These are phyloP conservation scores for Solanum chiquidenum DNA, from an alignment of 257 asterid species.

Conservation along the genomic window DNA sequence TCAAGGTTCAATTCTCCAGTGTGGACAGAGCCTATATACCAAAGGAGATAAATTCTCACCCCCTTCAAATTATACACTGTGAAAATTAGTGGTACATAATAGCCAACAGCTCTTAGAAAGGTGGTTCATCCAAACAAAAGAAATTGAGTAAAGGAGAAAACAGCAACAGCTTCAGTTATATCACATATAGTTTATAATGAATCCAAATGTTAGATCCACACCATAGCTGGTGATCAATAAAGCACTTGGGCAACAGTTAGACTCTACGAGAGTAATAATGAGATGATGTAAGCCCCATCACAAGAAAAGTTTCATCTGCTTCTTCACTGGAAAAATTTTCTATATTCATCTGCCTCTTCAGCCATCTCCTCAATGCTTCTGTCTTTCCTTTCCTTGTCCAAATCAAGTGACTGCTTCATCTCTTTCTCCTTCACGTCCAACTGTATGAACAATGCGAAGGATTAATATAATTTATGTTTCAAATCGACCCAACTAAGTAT, in stretches of 20 bases:
- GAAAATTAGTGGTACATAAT: neutral
- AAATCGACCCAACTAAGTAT: neutral
- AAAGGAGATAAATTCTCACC: neutral
- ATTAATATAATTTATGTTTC: neutral
- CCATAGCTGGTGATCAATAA: neutral
- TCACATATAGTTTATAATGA: neutral
- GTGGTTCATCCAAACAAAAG: neutral
- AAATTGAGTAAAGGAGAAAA: neutral
- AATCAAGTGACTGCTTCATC: constrained; percentile 71
- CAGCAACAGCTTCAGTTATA: neutral
- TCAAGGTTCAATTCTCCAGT: neutral
- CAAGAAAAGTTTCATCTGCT: constrained; percentile 39
- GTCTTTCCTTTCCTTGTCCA: constrained; percentile 83
- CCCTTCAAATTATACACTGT: neutral
- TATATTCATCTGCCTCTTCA: constrained; percentile 70
- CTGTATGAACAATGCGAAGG: constrained; percentile 19
- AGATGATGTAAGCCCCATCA: constrained; percentile 9
- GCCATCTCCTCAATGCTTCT: constrained; percentile 81
- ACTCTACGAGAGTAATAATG: neutral
- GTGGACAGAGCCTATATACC: neutral
- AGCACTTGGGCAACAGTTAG: neutral
- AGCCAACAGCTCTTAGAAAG: neutral
- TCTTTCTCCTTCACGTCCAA: constrained; percentile 77
- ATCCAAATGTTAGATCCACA: neutral
- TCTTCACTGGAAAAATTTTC: constrained; percentile 52